Conservation (phyloP, 2,329 filamentous ascomycete genomes). For the Incumbomyces delicatus region DNA sequence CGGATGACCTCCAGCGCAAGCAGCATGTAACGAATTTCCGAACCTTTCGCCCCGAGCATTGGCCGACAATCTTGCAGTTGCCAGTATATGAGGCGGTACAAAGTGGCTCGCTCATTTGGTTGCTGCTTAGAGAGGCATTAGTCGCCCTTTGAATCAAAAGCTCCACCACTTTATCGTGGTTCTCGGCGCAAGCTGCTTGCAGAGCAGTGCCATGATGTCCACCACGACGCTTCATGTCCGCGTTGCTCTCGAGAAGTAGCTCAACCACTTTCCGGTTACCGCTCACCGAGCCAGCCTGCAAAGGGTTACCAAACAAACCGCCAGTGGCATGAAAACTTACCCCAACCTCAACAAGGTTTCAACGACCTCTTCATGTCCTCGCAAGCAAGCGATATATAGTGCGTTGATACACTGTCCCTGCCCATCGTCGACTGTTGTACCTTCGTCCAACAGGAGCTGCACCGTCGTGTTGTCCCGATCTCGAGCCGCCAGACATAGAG, state of each 20-base stretch:
- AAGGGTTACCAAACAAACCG: neutral
- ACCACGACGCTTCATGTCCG: slow-evolving; percentile 1
- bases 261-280: slow-evolving; percentile 1
- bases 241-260: slow-evolving; percentile 3
- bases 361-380: slow-evolving; percentile 2
- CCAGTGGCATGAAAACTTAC: neutral
- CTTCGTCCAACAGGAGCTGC: slow-evolving; percentile 2
- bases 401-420: neutral
- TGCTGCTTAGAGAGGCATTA: slow-evolving; percentile 8
- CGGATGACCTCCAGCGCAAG: slow-evolving; percentile 1
- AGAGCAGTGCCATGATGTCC: slow-evolving; percentile 2
- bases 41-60: slow-evolving; percentile 1
- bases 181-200: slow-evolving; percentile 1
- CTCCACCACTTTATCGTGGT: neutral
- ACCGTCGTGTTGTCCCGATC: neutral
- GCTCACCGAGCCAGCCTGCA: slow-evolving; percentile 2
- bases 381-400: slow-evolving; percentile 3
- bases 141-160: neutral
- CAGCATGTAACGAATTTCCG: slow-evolving; percentile 4
- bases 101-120: slow-evolving; percentile 1
- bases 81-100: slow-evolving; percentile 1
- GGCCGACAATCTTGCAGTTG: slow-evolving; percentile 1
- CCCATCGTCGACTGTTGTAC: neutral
- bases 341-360: neutral
- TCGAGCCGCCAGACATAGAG: neutral